Evolutionary conservation across 164 flowering plant species (phyloP), one percentile per base, ranked within the genome.

Genomic region (Houttuynia cordata): DNA sequence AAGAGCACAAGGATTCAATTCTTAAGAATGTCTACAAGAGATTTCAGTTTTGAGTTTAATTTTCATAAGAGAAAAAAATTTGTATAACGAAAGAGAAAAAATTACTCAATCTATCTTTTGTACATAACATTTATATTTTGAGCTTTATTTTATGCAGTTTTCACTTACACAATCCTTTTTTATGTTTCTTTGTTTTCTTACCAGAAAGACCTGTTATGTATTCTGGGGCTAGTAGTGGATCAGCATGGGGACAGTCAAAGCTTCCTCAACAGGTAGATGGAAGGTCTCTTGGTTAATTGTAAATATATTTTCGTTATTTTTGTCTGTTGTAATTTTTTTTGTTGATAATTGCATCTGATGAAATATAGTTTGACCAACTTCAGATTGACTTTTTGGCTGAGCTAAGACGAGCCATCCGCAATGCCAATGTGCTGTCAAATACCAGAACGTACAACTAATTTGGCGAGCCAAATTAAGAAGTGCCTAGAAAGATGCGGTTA

Each of bases 151-250:
- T 10, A 45, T 12, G 3, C 3, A 3, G 49, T 0, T 18, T 1
- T 53, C n/a, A 18, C 22, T 53, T 53, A 18, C 18, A 1, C 24
- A 18, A 4, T 22, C 10, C 10, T 55, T 55, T 60, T 53, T 40
- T 19, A 22, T 22, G 40, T 21, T 58, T 52, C 21, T 18, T n/a
- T 58, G 60, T 57, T 50, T 59, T 70, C 62, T 13, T n/a, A 51
- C 20, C 81, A 87, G 95, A 85, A 68, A 81, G 79, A 72, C 95
- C 95, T 4, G 80, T 81, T 21, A 57, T 87, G 81, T 85, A 81
- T 63, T 59, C 84, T 0, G 82, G 81, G 64, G 78, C 79, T 53
- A 61, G n/a, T n/a, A n/a, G 67, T 71, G 80, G 74, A 59, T 64
- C 88, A 51, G 78, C 82, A 10, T 79, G 87, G 87, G 85, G 84